Evolutionary conservation across 1,139 yeast genomes (phyloP).

Genomic region (Kluyveromyces sp.): DNA sequence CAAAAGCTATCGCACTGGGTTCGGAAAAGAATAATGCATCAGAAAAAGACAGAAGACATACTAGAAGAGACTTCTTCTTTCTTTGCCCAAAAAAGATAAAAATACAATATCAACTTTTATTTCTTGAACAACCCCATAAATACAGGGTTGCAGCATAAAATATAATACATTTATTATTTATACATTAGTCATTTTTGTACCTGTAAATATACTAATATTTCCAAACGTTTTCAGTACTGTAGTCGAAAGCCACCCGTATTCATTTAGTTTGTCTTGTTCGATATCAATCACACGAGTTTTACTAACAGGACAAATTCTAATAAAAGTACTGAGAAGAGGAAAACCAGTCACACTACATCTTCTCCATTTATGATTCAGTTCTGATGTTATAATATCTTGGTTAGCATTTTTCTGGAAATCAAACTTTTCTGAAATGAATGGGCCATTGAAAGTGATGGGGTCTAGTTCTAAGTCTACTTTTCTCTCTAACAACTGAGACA

Average conservation of each 20-base stretch:
- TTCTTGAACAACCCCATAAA: neutral
- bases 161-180: conserved; percentile 1
- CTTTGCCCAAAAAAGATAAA: conserved; percentile 10
- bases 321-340: conserved; percentile 31
- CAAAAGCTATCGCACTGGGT: conserved; percentile 77
- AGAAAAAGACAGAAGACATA: conserved; percentile 13
- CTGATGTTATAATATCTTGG: conserved; percentile 20
- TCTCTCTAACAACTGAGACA: conserved; percentile 16
- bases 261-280: conserved; percentile 21
- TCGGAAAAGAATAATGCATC: conserved; percentile 34
- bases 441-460: conserved; percentile 20
- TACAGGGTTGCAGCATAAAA: neutral
- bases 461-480: conserved; percentile 8
- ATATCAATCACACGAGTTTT: conserved; percentile 30
- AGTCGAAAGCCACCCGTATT: conserved; percentile 30
- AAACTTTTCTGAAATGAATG: conserved; percentile 29
- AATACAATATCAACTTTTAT: no score
- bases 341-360: conserved; percentile 32
- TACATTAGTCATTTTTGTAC: conserved; percentile 16
- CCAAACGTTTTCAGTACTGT: conserved; percentile 22
- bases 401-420: conserved; percentile 15
- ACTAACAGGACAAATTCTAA: conserved; percentile 33
- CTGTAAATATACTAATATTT: conserved; percentile 24
- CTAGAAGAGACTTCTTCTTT: conserved; percentile 17
- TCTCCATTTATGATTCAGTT: conserved; percentile 30